Evolutionary conservation across 140 eudicot species (phyloP), one percentile per base, ranked within the genome.

Genomic region (Cichorium intybus): DNA sequence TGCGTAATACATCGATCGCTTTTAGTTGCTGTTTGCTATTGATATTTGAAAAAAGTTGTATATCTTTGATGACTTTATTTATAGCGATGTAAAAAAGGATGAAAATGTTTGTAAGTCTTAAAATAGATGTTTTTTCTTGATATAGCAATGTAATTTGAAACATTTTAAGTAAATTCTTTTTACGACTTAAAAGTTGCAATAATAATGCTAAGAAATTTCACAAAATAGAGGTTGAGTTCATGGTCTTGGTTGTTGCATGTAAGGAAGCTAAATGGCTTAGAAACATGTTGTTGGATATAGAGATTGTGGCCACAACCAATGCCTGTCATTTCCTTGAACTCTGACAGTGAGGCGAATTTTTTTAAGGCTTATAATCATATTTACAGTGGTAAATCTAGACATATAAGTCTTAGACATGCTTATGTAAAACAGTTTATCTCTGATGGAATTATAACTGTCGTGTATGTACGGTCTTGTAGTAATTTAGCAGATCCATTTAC

Each of bases 211-310:
- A n/a, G n/a, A n/a, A n/a, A n/a, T n/a, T n/a, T n/a, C n/a, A n/a
- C n/a, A n/a, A n/a, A n/a, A n/a, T 63, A 23, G 57, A 24, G 16
- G 15, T 34, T 34, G 54, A 61, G 16, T 61, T 61, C 24, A 37
- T 61, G 7, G 54, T 34, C 0, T 21, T 61, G 34, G 54, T 35
- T 10, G 7, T 27, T 15, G 17, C 20, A 61, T 18, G 68, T 7
- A 39, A 61, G 24, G 68, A 61, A 23, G 53, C 33, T 8, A 51
- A 61, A 14, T 61, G 53, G 68, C 1, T 61, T 15, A 61, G 54
- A 61, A n/a, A n/a, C 23, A 39, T 33, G 37, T 28, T 61, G 6
- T 61, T 61, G 16, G 21, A 33, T 35, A 61, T 41, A 61, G 28
- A 24, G 23, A n/a, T 23, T 41, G 29, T 43, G 68, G 57, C 21